These are phyloP conservation scores for Lichtheimia ramosa DNA, from an alignment of 371 early-diverging fungal genomes.

Conservation along the genomic window DNA sequence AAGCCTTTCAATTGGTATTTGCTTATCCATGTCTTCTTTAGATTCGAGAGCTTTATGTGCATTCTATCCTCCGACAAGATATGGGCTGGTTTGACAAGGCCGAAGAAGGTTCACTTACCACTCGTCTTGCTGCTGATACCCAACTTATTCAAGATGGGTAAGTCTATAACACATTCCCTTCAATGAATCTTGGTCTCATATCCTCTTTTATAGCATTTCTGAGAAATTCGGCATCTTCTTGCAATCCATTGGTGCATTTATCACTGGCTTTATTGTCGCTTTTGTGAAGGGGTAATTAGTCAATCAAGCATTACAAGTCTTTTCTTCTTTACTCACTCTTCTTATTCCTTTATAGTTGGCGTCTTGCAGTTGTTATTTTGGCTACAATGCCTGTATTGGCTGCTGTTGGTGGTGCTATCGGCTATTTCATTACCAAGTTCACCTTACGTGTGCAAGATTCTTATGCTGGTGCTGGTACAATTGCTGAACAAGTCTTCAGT, in stretches of 20 bases:
- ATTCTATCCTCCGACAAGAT: conserved; percentile 76
- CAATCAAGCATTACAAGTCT: too few species aligned
- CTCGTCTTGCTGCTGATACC: conserved; percentile 66
- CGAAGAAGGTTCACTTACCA: conserved; percentile 60
- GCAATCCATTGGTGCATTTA: conserved; percentile 63
- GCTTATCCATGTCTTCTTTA: not conserved
- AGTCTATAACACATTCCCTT: too few species aligned
- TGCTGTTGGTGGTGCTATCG: conserved; percentile 52
- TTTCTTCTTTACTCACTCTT: too few species aligned
- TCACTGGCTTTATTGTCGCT: conserved; percentile 78
- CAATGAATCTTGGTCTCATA: too few species aligned
- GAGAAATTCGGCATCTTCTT: conserved; percentile 75
- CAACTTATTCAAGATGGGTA: conserved; percentile 60
- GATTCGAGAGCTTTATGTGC: conserved; percentile 62
- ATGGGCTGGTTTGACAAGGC: conserved; percentile 84
- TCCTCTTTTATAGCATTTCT: conserved; percentile 51
- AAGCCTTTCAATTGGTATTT: not conserved
- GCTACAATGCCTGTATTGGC: conserved; percentile 58
- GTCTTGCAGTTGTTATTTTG: conserved; percentile 75
- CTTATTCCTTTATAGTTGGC: too few species aligned
- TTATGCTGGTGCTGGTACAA: conserved; percentile 78
- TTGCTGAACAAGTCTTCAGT: conserved; percentile 85
- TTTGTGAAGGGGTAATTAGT: conserved; percentile 71
- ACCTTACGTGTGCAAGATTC: conserved; percentile 37
- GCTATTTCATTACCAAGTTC: conserved; percentile 46